These are phyloP conservation scores for Venturia oleaginea DNA, from an alignment of 2,329 filamentous ascomycete species.

Conservation along the genomic window DNA sequence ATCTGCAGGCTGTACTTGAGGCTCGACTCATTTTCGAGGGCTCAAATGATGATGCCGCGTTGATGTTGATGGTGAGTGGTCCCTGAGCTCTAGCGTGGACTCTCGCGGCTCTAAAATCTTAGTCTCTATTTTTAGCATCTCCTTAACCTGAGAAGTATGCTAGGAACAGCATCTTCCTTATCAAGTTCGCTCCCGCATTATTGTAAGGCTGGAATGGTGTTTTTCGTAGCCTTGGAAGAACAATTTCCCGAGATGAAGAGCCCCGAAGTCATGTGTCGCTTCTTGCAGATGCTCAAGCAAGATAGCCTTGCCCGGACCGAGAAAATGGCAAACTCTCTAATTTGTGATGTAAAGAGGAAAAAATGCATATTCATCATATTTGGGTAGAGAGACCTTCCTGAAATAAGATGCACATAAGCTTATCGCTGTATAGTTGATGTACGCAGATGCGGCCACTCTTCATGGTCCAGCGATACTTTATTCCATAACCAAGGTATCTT, in stretches of 20 bases:
- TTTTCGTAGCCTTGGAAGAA: too few species aligned
- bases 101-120: not conserved
- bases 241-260: too few species aligned
- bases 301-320: too few species aligned
- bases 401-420: too few species aligned
- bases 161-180: not conserved
- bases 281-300: too few species aligned
- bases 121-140: not conserved
- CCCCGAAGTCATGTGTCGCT: too few species aligned
- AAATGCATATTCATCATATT: too few species aligned
- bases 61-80: not conserved
- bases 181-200: not conserved
- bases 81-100: not conserved
- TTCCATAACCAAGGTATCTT: not conserved
- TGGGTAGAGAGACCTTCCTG: too few species aligned
- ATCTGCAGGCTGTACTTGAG: not conserved
- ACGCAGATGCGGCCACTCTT: not conserved
- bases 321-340: too few species aligned
- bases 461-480: not conserved
- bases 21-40: not conserved
- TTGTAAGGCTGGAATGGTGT: too few species aligned
- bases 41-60: not conserved
- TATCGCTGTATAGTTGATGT: not conserved
- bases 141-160: not conserved
- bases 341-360: too few species aligned